Conservation (phyloP, 768 basidiomycete species). For the Mycena rosella region DNA sequence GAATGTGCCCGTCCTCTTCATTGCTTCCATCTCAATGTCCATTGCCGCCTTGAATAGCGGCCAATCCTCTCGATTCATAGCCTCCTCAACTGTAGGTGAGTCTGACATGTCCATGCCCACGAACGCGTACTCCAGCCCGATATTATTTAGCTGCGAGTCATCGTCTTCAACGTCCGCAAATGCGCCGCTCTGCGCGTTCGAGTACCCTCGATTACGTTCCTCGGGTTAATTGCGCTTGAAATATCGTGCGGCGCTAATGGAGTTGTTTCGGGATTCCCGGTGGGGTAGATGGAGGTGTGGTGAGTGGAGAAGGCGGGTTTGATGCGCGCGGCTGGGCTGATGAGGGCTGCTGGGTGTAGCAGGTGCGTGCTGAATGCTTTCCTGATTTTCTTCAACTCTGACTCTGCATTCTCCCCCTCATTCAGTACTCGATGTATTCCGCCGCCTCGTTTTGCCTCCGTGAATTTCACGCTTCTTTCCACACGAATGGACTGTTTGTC, state of each 20-base stretch:
- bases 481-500: background rate
- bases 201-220: background rate
- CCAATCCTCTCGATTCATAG: background rate
- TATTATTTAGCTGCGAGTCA: background rate
- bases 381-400: background rate
- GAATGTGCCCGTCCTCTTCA: too few species aligned
- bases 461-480: background rate
- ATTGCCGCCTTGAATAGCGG: too few species aligned
- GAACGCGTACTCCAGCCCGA: background rate
- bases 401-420: conserved; percentile 3
- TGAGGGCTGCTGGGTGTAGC: background rate
- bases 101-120: background rate
- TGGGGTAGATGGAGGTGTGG: background rate
- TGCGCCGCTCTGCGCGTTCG: background rate
- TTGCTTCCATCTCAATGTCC: too few species aligned
- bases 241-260: background rate
- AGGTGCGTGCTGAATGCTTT: conserved; percentile 1
- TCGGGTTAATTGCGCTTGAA: background rate
- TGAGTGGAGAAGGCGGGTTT: background rate
- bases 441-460: background rate
- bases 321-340: background rate
- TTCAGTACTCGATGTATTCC: background rate
- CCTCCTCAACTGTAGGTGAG: background rate
- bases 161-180: background rate
- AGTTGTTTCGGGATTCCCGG: background rate